Evolutionary conservation across 1,139 yeast genomes (phyloP).

Genomic region (Arxiozyma slooffiae): DNA sequence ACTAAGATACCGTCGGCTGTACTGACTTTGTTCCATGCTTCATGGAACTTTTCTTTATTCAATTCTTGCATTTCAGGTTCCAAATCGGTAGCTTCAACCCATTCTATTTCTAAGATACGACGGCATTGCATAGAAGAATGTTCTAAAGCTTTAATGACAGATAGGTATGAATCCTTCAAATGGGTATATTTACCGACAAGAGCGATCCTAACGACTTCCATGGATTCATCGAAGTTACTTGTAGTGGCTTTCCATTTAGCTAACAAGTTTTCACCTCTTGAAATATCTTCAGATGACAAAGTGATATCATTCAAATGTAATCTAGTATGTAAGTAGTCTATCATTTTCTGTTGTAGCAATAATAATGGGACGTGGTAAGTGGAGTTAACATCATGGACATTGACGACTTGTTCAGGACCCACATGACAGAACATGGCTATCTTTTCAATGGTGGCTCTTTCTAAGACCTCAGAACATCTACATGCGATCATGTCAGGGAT

Average conservation of each 20-base stretch:
- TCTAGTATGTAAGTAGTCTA: slow-evolving; percentile 62
- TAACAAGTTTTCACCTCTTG: slow-evolving; percentile 61
- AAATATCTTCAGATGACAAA: slow-evolving; percentile 45
- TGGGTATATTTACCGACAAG: slow-evolving; percentile 95
- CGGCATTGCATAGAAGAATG: slow-evolving; percentile 88
- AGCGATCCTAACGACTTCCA: slow-evolving; percentile 84
- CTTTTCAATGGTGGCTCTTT: slow-evolving; percentile 75
- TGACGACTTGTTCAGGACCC: slow-evolving; percentile 92
- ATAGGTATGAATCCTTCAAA: slow-evolving; percentile 87
- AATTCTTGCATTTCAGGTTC: slow-evolving; percentile 59
- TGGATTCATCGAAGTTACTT: slow-evolving; percentile 64
- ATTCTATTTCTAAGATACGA: slow-evolving; percentile 72
- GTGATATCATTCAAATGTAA: slow-evolving; percentile 47
- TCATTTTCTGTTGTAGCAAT: slow-evolving; percentile 77
- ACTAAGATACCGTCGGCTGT: slow-evolving; percentile 95
- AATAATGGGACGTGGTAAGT: slow-evolving; percentile 95
- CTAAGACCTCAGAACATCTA: slow-evolving; percentile 82
- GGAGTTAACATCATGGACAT: slow-evolving; percentile 93
- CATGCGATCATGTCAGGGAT: slow-evolving; percentile 97
- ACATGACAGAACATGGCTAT: slow-evolving; percentile 99
- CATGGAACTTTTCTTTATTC: slow-evolving; percentile 73
- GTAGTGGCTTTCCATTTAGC: slow-evolving; percentile 75
- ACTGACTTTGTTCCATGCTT: slow-evolving; percentile 91
- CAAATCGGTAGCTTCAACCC: slow-evolving; percentile 93
- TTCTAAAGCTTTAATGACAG: slow-evolving; percentile 90